Percentiles rank a stretch among this genome's conserved stretches.
Conservation (phyloP, 495 filamentous ascomycete species). For the Talaromyces borbonicus region DNA sequence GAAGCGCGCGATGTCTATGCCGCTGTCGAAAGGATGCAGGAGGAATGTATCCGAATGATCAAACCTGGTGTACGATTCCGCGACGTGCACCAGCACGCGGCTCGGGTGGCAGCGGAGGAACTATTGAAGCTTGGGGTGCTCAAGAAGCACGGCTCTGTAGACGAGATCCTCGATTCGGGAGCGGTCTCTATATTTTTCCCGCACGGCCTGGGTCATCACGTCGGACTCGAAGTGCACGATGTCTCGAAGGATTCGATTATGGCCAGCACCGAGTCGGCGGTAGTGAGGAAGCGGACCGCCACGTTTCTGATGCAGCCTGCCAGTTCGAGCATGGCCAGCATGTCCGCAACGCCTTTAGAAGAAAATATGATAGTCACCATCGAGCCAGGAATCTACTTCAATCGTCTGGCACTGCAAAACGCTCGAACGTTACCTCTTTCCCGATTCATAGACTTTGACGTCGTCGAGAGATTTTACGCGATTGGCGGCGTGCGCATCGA, state of each 20-base stretch:
- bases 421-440: constrained; percentile 55
- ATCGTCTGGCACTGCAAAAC: constrained; percentile 73
- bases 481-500: constrained; percentile 89
- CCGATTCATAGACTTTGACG: constrained; percentile 62
- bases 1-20: constrained; percentile 63
- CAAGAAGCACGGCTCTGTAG: constrained; percentile 33
- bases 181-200: constrained; percentile 78
- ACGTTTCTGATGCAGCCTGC: constrained; percentile 14
- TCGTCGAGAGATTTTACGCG: constrained; percentile 59
- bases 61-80: constrained; percentile 56
- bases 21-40: constrained; percentile 75
- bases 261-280: constrained; percentile 18
- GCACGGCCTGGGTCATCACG: constrained; percentile 81
- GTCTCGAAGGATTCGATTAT: constrained; percentile 44
- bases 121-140: constrained; percentile 61
- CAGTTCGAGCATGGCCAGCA: no score
- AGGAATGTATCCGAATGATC: constrained; percentile 58
- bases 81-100: constrained; percentile 60
- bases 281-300: constrained; percentile 4
- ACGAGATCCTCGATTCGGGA: constrained; percentile 58
- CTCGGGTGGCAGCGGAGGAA: constrained; percentile 59
- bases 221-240: constrained; percentile 89
- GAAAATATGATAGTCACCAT: constrained; percentile 75
- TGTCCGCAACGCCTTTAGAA: constrained; percentile 40
- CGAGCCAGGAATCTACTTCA: constrained; percentile 89